A percentile compares a stretch with the other conserved stretches of the same genome.
Conservation (phyloP, 805 yeast genomes). For the Candida yuanshanica region DNA sequence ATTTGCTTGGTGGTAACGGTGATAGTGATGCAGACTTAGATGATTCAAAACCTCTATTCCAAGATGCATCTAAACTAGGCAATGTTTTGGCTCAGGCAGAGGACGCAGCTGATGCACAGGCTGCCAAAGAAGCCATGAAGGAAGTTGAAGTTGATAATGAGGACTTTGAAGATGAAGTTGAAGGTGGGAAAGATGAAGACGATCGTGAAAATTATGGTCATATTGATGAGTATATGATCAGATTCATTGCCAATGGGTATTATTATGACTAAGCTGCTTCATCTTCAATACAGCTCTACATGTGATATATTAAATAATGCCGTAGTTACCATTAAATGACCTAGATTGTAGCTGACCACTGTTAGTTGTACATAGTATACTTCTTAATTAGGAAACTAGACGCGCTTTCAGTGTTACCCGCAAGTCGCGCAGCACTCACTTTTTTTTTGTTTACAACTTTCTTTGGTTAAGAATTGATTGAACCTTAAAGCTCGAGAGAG, state of each 20-base stretch:
- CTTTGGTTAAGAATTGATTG: not conserved
- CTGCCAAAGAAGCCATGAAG: conserved; percentile 83
- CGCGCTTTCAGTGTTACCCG: conserved; percentile 6
- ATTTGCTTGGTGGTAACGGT: conserved; percentile 54
- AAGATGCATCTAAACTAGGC: conserved; percentile 38
- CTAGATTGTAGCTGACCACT: no score
- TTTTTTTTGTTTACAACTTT: not conserved
- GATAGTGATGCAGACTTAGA: conserved; percentile 21
- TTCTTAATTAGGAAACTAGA: not conserved
- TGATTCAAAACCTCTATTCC: conserved; percentile 28
- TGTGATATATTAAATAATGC: not conserved
- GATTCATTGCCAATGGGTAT: conserved; percentile 79
- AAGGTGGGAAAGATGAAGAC: conserved; percentile 46
- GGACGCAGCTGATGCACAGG: conserved; percentile 85
- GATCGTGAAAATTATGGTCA: conserved; percentile 61
- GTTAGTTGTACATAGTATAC: no score
- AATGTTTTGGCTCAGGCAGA: conserved; percentile 85
- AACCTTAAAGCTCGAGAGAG: not conserved
- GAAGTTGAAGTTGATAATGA: conserved; percentile 81
- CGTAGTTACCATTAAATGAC: no score
- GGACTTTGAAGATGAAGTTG: conserved; percentile 47
- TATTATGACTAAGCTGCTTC: conserved; percentile 37
- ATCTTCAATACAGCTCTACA: not conserved
- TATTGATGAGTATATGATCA: conserved; percentile 94
- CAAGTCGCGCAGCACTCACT: conserved; percentile 6